Evolutionary conservation across 129 eudicot genomes (phyloP).

Genomic region (Daucus carota): DNA sequence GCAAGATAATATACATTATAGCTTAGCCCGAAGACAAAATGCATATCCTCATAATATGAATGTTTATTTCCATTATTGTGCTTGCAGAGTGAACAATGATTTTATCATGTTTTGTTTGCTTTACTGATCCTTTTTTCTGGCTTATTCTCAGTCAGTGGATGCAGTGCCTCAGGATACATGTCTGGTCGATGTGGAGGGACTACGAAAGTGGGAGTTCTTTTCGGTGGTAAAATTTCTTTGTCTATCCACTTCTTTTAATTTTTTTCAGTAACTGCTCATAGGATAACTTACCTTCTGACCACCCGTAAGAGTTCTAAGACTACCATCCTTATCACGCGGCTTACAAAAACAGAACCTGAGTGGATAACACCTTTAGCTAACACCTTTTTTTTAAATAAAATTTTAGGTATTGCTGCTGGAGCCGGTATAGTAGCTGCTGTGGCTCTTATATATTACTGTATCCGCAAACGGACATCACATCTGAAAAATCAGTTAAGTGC

Average conservation of each 20-base stretch:
- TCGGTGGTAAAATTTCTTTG: conserved; percentile 42
- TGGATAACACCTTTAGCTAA: neutral
- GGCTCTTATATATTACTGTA: conserved; percentile 46
- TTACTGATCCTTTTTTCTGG: conserved; percentile 19
- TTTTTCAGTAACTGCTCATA: neutral
- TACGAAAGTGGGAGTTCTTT: conserved; percentile 39
- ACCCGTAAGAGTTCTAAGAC: neutral
- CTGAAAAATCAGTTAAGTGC: conserved; percentile 44
- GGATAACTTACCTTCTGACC: too few species aligned
- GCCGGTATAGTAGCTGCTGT: conserved; percentile 37
- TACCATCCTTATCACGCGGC: neutral
- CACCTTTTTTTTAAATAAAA: neutral
- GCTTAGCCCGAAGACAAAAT: neutral
- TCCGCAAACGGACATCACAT: conserved; percentile 28
- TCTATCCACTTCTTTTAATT: neutral
- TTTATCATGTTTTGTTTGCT: neutral
- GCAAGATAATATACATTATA: neutral
- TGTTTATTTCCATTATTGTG: neutral
- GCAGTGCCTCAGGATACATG: conserved; percentile 35
- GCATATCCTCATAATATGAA: neutral
- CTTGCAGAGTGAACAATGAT: neutral
- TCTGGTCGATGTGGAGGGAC: conserved; percentile 51
- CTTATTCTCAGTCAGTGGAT: conserved; percentile 31
- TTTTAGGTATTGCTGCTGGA: conserved; percentile 54
- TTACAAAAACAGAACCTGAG: neutral